phyloP scores from a whole-genome alignment of 164 flowering plant genomes.

The Kingdonia uniflora region DNA sequence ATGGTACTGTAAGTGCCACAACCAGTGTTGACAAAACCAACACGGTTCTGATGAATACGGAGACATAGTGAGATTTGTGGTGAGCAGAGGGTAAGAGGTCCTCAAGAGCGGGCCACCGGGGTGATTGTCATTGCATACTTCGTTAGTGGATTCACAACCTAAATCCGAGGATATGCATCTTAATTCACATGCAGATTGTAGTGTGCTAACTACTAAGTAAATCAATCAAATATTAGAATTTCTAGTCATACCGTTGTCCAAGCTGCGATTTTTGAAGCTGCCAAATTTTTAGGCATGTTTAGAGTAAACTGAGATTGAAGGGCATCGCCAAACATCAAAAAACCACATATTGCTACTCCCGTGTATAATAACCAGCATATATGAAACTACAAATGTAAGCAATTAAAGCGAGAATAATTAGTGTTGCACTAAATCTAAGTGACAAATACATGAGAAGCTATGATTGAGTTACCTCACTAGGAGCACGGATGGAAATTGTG shows the following conservation, averaged over 20 bases:
- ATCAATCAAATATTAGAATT: no score
- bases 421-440: no score
- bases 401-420: no score
- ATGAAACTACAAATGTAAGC: constrained; percentile 20
- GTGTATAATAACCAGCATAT: constrained; percentile 28
- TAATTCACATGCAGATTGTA: neutral
- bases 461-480: constrained; percentile 23
- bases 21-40: constrained; percentile 39
- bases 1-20: constrained; percentile 48
- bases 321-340: constrained; percentile 48
- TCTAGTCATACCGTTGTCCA: constrained; percentile 47
- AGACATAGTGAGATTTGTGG: neutral
- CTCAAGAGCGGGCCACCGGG: constrained; percentile 60
- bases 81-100: constrained; percentile 25
- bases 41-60: constrained; percentile 17
- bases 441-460: constrained; percentile 5
- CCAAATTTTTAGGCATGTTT: constrained; percentile 44
- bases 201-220: constrained; percentile 13
- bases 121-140: constrained; percentile 58
- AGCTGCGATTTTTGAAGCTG: constrained; percentile 48
- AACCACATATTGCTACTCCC: constrained; percentile 43
- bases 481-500: constrained; percentile 39
- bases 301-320: constrained; percentile 50
- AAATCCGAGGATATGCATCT: neutral
- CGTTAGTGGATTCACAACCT: constrained; percentile 58